Percentiles rank a stretch among this genome's conserved stretches.
These are phyloP conservation scores for Aspergillus mulundensis DNA, from an alignment of 495 filamentous ascomycete species.

Conservation along the genomic window DNA sequence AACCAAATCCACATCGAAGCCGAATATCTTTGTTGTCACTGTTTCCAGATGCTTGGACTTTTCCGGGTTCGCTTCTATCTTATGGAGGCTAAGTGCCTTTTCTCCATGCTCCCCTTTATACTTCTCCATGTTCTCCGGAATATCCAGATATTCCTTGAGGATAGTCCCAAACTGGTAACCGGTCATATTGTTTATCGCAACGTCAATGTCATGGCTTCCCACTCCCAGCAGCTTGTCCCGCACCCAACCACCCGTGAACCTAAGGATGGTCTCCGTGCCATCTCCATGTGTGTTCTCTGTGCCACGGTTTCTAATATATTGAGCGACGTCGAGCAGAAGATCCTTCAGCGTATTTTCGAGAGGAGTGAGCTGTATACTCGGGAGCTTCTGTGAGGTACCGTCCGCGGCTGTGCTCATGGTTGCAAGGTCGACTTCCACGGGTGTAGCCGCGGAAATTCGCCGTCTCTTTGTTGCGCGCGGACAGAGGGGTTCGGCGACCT, in stretches of 20 bases:
- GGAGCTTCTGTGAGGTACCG: constrained; percentile 7
- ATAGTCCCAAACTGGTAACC: constrained; percentile 72
- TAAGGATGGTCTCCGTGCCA: constrained; percentile 46
- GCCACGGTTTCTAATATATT: constrained; percentile 58
- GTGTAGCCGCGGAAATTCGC: constrained; percentile 26
- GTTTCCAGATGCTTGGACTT: constrained; percentile 98
- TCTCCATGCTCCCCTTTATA: constrained; percentile 35
- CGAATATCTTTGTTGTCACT: constrained; percentile 78
- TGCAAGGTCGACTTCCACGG: constrained; percentile 12
- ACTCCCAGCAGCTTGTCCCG: constrained; percentile 88
- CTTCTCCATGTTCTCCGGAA: constrained; percentile 50
- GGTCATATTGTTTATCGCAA: constrained; percentile 92
- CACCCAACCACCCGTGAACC: constrained; percentile 98
- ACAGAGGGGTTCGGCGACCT: constrained; percentile 19
- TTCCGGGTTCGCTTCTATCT: constrained; percentile 85
- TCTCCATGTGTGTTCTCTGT: constrained; percentile 23
- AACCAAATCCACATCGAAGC: constrained; percentile 88
- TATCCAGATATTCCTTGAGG: constrained; percentile 57
- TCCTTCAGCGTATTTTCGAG: constrained; percentile 63
- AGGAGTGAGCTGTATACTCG: constrained; percentile 56
- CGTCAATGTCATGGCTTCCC: constrained; percentile 86
- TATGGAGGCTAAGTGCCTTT: constrained; percentile 53
- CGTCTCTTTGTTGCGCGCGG: constrained; percentile 31
- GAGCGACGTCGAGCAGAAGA: constrained; percentile 71
- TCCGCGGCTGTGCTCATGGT: constrained; percentile 19